These are phyloP conservation scores for Podospora pseudoanserina DNA, from an alignment of 495 filamentous ascomycete species.

Conservation along the genomic window DNA sequence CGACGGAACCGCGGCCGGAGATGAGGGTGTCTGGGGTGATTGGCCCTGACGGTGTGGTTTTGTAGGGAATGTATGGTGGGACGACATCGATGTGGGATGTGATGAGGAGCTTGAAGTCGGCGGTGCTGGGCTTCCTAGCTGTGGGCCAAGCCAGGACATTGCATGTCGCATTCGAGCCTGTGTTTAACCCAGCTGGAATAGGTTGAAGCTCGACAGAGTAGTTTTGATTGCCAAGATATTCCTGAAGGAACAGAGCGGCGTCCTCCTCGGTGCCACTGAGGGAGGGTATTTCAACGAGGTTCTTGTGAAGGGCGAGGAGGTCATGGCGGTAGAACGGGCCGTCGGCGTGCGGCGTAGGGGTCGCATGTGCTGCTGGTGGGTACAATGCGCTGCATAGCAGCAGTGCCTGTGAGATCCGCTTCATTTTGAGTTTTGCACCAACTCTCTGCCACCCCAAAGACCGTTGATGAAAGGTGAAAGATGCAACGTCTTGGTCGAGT, in stretches of 20 bases:
- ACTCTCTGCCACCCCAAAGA: neutral
- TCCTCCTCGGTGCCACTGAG: constrained; percentile 69
- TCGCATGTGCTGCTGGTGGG: neutral
- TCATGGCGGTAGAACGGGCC: constrained; percentile 37
- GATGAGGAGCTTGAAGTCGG: constrained; percentile 56
- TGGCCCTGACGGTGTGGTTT: constrained; percentile 35
- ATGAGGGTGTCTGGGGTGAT: constrained; percentile 24
- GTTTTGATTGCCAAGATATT: constrained; percentile 52
- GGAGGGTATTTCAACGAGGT: constrained; percentile 71
- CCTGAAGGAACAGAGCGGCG: constrained; percentile 63
- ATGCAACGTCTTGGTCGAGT: neutral
- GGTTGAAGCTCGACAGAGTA: constrained; percentile 60
- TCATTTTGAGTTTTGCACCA: constrained; percentile 16
- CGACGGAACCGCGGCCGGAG: constrained; percentile 77
- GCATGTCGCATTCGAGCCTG: constrained; percentile 37
- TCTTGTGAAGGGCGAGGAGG: constrained; percentile 74
- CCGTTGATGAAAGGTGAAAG: neutral
- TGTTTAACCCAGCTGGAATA: constrained; percentile 56
- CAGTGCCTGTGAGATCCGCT: constrained; percentile 6
- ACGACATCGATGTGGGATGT: constrained; percentile 71
- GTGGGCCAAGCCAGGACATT: constrained; percentile 78
- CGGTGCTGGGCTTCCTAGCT: constrained; percentile 29
- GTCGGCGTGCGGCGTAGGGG: neutral
- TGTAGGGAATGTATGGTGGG: constrained; percentile 69
- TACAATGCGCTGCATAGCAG: constrained; percentile 15